Conservation (phyloP, 371 early-diverging fungal species). For the Batkoa obscura region DNA sequence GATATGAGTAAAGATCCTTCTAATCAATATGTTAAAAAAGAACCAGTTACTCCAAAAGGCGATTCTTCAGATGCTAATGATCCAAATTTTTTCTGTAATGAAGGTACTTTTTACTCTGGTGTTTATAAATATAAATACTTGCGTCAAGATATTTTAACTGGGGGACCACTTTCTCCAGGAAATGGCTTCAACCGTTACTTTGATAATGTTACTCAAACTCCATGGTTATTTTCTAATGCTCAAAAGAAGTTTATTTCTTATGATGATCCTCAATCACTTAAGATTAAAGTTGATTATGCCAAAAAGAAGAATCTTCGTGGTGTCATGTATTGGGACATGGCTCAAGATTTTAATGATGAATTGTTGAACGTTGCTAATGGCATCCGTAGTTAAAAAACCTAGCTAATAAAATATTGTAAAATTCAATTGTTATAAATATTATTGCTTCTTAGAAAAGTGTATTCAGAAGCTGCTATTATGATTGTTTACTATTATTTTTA, state of each 20-base stretch:
- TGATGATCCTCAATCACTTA: slow-evolving; percentile 34
- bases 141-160: slow-evolving; percentile 28
- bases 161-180: slow-evolving; percentile 21
- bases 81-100: slow-evolving; percentile 21
- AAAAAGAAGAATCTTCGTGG: slow-evolving; percentile 26
- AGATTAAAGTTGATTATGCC: slow-evolving; percentile 31
- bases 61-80: slow-evolving; percentile 23
- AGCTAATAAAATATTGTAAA: too few species aligned
- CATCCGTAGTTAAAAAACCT: not conserved
- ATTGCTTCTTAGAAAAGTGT: too few species aligned
- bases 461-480: too few species aligned
- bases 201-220: slow-evolving; percentile 38
- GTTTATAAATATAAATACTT: slow-evolving; percentile 47
- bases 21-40: slow-evolving; percentile 6
- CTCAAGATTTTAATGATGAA: slow-evolving; percentile 25
- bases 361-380: slow-evolving; percentile 17
- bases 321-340: slow-evolving; percentile 38
- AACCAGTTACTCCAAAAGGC: slow-evolving; percentile 14
- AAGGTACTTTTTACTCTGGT: slow-evolving; percentile 26
- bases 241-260: slow-evolving; percentile 34
- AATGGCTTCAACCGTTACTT: slow-evolving; percentile 26
- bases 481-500: too few species aligned
- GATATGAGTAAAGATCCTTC: slow-evolving; percentile 10
- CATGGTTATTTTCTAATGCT: slow-evolving; percentile 40
- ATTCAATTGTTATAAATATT: too few species aligned